Evolutionary conservation across 306 rosid species (phyloP), one percentile per base, ranked within the genome.

Genomic region (Rosa persica): DNA sequence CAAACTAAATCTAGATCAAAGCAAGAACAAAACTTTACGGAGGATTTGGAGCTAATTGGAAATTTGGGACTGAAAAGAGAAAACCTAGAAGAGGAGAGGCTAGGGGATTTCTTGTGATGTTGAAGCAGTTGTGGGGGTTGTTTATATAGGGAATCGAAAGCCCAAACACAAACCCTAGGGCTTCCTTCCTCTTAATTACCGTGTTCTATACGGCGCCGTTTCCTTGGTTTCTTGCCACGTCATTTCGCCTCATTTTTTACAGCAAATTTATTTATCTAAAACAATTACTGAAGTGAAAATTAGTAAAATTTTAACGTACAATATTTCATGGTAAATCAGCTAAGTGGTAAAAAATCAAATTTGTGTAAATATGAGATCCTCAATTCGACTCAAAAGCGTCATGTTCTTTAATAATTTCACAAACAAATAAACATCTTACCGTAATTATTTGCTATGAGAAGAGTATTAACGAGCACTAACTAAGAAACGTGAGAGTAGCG

Each of bases 161-260:
- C 44, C 70, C 70, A 34, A 3, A 3, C 46, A 19, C 70, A 65
- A 36, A 36, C 70, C 70, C 70, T 65, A 65, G 70, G 46, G 67
- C 39, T 2, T 27, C 27, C 2, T 30, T 60, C 39, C 17, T 5
- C 3, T 20, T 20, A 9, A 3, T 16, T 16, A 16, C 55, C 57
- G 15, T n/a, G 5, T 12, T 23, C 34, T 34, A 0, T 55, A 36
- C 70, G 70, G 46, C 46, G 70, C 1, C 70, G 70, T 65, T 65
- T 65, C 46, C 1, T 16, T 4, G 12, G 12, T 36, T 65, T 65
- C 70, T 65, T 16, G 70, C 46, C 70, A 65, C 46, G 70, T 65
- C 38, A 60, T 25, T 60, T 20, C 12, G n/a, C 62, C 61, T 47
- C 43, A 39, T 39, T 39, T 38, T 39, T 39, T 39, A 39, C 5